Evolutionary conservation across 495 filamentous ascomycete species (phyloP).

Genomic region (Aspergillus kassunensis): DNA sequence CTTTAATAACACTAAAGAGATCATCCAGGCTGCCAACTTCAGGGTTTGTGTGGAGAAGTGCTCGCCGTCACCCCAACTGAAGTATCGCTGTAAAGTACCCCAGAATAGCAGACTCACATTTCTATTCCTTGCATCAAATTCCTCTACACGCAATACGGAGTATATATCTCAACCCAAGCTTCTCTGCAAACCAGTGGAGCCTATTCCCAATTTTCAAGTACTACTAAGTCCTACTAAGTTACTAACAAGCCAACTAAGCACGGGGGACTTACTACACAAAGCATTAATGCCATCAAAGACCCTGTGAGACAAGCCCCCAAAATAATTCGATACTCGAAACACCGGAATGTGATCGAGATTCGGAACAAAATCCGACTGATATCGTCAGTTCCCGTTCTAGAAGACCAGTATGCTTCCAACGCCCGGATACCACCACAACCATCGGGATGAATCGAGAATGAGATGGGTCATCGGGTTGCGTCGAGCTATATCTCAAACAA

Average conservation of each 20-base stretch:
- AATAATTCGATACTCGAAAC: background rate
- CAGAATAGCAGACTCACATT: too few relatives aligned
- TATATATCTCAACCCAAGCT: too few relatives aligned
- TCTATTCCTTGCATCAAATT: too few relatives aligned
- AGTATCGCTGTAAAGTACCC: too few relatives aligned
- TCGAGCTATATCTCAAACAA: slow-evolving; percentile 5
- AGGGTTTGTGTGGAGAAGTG: too few relatives aligned
- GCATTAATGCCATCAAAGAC: too few relatives aligned
- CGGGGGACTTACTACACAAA: slow-evolving; percentile 5
- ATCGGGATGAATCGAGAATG: too few relatives aligned
- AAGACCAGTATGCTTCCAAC: background rate
- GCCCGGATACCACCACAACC: background rate
- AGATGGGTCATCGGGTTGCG: background rate
- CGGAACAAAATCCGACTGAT: background rate
- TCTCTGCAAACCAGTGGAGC: too few relatives aligned
- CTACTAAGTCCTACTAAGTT: too few relatives aligned
- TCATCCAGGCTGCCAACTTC: background rate
- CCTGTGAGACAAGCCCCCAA: background rate
- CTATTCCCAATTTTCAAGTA: background rate
- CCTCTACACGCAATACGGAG: background rate
- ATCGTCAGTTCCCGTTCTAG: background rate
- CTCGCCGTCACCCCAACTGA: too few relatives aligned
- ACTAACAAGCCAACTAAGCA: too few relatives aligned
- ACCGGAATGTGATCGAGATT: background rate
- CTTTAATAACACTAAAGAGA: too few relatives aligned